Percentiles rank a stretch among this genome's conserved stretches.
Conservation (phyloP, 495 filamentous ascomycete species). For the Filosporella fistucella region DNA sequence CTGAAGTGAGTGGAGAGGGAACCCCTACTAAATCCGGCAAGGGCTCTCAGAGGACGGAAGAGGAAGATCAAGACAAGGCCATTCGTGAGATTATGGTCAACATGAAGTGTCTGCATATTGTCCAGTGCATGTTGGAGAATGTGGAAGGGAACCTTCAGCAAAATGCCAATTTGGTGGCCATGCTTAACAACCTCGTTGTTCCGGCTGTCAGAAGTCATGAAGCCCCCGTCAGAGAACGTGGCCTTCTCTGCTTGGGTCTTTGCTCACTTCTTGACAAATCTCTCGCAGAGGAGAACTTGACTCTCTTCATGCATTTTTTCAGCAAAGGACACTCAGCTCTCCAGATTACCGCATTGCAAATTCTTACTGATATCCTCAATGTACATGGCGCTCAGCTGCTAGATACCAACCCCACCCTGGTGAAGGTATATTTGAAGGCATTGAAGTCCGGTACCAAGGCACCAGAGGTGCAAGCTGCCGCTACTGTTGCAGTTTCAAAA, state of each 20-base stretch:
- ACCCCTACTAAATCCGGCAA: slow-evolving; percentile 47
- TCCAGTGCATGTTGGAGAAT: slow-evolving; percentile 94
- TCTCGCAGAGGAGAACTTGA: slow-evolving; percentile 88
- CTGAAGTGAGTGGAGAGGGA: slow-evolving; percentile 68
- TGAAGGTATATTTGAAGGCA: slow-evolving; percentile 74
- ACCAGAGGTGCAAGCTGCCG: slow-evolving; percentile 74
- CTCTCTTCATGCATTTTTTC: slow-evolving; percentile 93
- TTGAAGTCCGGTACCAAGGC: slow-evolving; percentile 64
- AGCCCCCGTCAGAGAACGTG: slow-evolving; percentile 85
- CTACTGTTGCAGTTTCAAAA: slow-evolving; percentile 77
- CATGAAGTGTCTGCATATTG: slow-evolving; percentile 96
- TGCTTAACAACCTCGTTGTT: slow-evolving; percentile 95
- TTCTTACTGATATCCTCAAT: slow-evolving; percentile 89
- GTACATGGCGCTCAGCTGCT: slow-evolving; percentile 76
- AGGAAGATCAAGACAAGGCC: slow-evolving; percentile 75
- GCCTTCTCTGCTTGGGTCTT: slow-evolving; percentile 82
- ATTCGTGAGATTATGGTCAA: slow-evolving; percentile 91
- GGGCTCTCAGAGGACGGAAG: slow-evolving; percentile 46
- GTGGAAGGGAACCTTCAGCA: slow-evolving; percentile 78
- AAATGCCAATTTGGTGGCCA: slow-evolving; percentile 82
- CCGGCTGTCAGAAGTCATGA: slow-evolving; percentile 92
- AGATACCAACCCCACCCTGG: slow-evolving; percentile 50
- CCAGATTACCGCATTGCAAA: slow-evolving; percentile 84
- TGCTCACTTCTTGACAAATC: slow-evolving; percentile 88
- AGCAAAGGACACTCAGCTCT: slow-evolving; percentile 85